Conservation (phyloP, 2,329 filamentous ascomycete genomes). For the Colletotrichum sp. region DNA sequence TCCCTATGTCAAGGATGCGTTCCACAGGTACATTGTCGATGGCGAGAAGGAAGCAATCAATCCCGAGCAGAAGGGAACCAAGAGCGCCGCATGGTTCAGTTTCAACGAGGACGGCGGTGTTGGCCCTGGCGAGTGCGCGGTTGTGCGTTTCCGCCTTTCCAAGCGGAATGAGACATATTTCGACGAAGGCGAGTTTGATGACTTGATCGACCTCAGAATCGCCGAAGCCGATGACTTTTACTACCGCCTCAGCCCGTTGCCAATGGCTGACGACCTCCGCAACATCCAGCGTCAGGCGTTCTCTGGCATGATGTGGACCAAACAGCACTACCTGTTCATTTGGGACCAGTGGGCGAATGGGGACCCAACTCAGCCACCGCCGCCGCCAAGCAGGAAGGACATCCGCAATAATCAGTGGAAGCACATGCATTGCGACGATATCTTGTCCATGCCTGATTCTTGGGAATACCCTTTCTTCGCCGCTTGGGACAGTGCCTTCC, state of each 20-base stretch:
- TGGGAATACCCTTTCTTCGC: slow-evolving; percentile 99
- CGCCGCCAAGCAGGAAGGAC: slow-evolving; percentile 77
- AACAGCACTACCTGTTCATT: slow-evolving; percentile 95
- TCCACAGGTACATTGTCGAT: slow-evolving; percentile 86
- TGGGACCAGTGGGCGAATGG: slow-evolving; percentile 99
- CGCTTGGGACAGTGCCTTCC: slow-evolving; percentile 96
- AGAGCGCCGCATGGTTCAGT: slow-evolving; percentile 88
- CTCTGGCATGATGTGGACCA: slow-evolving; percentile 98
- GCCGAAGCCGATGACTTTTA: slow-evolving; percentile 98
- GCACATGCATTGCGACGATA: slow-evolving; percentile 93
- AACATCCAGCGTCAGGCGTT: slow-evolving; percentile 96
- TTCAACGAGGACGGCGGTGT: slow-evolving; percentile 92
- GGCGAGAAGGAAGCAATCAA: slow-evolving; percentile 83
- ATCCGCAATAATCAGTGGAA: slow-evolving; percentile 92
- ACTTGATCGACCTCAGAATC: slow-evolving; percentile 83
- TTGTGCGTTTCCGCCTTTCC: slow-evolving; percentile 90
- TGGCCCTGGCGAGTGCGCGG: slow-evolving; percentile 88
- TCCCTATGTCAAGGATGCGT: slow-evolving; percentile 92
- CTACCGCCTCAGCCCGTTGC: slow-evolving; percentile 88
- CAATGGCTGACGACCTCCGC: slow-evolving; percentile 90
- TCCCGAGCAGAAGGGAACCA: slow-evolving; percentile 80
- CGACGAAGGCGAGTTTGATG: slow-evolving; percentile 91
- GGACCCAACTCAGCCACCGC: slow-evolving; percentile 86
- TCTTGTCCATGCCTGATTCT: slow-evolving; percentile 96
- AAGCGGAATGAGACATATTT: slow-evolving; percentile 77